Conservation (phyloP, 1,139 yeast species). For the Scheffersomyces cryptocercus region DNA sequence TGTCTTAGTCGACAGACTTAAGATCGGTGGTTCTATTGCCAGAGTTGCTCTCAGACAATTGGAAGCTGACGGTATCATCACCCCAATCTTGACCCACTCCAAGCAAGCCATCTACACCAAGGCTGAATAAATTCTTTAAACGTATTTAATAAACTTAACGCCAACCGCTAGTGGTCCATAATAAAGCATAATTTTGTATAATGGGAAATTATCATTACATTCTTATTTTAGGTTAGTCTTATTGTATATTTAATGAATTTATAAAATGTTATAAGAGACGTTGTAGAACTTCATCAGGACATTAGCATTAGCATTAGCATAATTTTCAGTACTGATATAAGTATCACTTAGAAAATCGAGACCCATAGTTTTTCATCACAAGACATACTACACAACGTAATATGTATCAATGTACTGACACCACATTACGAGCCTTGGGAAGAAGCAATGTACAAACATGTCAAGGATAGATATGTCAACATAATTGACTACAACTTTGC, state of each 20-base stretch:
- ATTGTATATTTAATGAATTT: conserved; percentile 1
- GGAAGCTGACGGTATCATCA: conserved; percentile 93
- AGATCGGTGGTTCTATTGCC: conserved; percentile 99
- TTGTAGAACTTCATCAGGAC: no score
- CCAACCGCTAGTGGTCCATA: not conserved
- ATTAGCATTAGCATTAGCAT: no score
- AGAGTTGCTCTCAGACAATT: conserved; percentile 97
- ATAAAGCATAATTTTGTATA: conserved; percentile 1
- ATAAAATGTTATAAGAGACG: not conserved
- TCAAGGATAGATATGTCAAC: no score
- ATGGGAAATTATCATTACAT: conserved; percentile 1
- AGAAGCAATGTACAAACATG: no score
- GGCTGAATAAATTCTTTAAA: conserved; percentile 43
- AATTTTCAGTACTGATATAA: no score
- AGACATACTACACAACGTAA: no score
- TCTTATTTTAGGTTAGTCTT: conserved; percentile 1
- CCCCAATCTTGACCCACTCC: conserved; percentile 93
- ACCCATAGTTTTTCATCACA: no score
- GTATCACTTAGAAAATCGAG: no score
- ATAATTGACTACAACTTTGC: no score
- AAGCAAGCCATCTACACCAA: conserved; percentile 96
- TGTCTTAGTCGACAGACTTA: conserved; percentile 97
- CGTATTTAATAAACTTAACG: conserved; percentile 1
- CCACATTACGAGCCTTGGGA: no score
- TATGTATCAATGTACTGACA: no score